These are phyloP conservation scores for Monilinia aucupariae DNA, from an alignment of 2,329 filamentous ascomycete species.

Conservation along the genomic window DNA sequence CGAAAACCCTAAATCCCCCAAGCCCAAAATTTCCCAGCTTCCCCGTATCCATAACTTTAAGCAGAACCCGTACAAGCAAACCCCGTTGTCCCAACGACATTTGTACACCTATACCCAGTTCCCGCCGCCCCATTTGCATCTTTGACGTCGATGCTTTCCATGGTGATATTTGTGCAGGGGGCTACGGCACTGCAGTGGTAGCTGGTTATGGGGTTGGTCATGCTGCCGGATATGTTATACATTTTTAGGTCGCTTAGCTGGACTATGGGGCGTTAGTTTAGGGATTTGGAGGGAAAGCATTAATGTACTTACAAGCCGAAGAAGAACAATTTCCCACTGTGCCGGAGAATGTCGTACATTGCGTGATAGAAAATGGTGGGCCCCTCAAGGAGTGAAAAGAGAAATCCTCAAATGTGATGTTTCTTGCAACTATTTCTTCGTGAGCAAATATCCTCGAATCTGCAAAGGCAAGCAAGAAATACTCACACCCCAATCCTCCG, in stretches of 20 bases:
- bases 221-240: conserved; percentile 7
- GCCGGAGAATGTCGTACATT: conserved; percentile 39
- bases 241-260: conserved; percentile 1
- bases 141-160: neutral
- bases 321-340: conserved; percentile 39
- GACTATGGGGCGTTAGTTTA: neutral
- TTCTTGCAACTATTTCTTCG: conserved; percentile 13
- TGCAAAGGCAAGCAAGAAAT: too few species aligned
- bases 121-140: conserved; percentile 1
- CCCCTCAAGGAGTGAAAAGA: conserved; percentile 4
- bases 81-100: conserved; percentile 1
- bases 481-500: conserved; percentile 44
- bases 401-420: conserved; percentile 11
- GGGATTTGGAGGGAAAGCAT: neutral
- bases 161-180: conserved; percentile 5
- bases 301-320: conserved; percentile 21
- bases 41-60: neutral
- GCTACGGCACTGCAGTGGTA: conserved; percentile 10
- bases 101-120: conserved; percentile 8
- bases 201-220: conserved; percentile 5
- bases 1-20: too few species aligned
- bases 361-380: conserved; percentile 35
- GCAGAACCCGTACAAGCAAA: neutral
- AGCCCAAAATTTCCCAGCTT: neutral
- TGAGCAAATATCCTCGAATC: neutral